Evolutionary conservation across 805 yeast species (phyloP).

Genomic region (Candida sanyiensis): DNA sequence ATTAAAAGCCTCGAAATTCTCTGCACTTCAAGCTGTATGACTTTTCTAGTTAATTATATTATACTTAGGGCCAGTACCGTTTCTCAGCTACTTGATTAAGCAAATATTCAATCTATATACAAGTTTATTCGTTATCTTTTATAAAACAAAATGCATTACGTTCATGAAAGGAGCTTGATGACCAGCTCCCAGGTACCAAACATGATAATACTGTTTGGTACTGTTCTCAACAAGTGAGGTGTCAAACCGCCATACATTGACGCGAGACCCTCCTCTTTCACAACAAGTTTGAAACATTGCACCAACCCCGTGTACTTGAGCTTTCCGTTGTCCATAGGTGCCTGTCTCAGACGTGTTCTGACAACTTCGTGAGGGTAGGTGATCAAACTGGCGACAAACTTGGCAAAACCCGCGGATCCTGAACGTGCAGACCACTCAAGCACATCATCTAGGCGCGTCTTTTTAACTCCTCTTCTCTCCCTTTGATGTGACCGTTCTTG

Average conservation of each 20-base stretch:
- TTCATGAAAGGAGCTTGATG: slow-evolving; percentile 46
- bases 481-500: slow-evolving; percentile 42
- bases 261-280: slow-evolving; percentile 86
- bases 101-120: too few relatives aligned
- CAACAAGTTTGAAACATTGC: slow-evolving; percentile 79
- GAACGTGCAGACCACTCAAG: slow-evolving; percentile 93
- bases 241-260: slow-evolving; percentile 98
- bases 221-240: slow-evolving; percentile 93
- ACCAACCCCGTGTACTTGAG: slow-evolving; percentile 86
- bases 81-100: too few relatives aligned
- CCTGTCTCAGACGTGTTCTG: slow-evolving; percentile 91
- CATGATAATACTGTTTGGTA: slow-evolving; percentile 97
- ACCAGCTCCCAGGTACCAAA: slow-evolving; percentile 98
- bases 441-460: slow-evolving; percentile 51
- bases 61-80: too few relatives aligned
- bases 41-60: too few relatives aligned
- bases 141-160: neutral
- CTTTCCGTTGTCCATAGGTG: slow-evolving; percentile 73
- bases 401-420: slow-evolving; percentile 97
- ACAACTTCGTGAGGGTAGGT: slow-evolving; percentile 98
- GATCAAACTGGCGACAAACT: slow-evolving; percentile 82
- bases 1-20: too few relatives aligned
- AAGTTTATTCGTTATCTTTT: neutral
- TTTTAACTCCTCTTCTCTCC: slow-evolving; percentile 27
- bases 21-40: too few relatives aligned